phyloP scores from a whole-genome alignment of 495 filamentous ascomycete genomes.

The Astrothelium subdiscretum region DNA sequence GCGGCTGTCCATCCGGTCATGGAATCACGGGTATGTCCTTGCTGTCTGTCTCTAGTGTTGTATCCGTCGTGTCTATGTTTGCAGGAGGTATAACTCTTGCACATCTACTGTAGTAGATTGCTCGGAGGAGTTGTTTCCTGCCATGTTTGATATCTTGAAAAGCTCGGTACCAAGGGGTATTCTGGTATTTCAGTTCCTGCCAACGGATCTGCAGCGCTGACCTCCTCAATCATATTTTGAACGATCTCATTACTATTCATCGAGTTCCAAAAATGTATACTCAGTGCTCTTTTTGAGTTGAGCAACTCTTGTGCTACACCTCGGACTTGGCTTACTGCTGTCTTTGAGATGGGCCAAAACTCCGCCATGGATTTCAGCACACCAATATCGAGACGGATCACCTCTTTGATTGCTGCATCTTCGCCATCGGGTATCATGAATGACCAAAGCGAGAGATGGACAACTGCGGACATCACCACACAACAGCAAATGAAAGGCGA shows the following conservation, averaged over 20 bases:
- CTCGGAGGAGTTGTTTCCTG: neutral
- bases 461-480: slow-evolving; percentile 47
- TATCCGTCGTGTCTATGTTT: slow-evolving; percentile 41
- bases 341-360: slow-evolving; percentile 68
- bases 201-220: too few relatives aligned
- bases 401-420: slow-evolving; percentile 59
- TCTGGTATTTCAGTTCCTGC: too few relatives aligned
- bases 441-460: slow-evolving; percentile 52
- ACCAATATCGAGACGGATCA: slow-evolving; percentile 69
- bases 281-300: slow-evolving; percentile 22
- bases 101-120: neutral
- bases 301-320: slow-evolving; percentile 49
- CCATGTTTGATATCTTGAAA: neutral
- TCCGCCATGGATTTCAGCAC: slow-evolving; percentile 61
- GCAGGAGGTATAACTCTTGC: slow-evolving; percentile 27
- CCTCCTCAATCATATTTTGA: slow-evolving; percentile 16
- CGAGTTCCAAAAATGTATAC: slow-evolving; percentile 19
- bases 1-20: slow-evolving; percentile 49
- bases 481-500: slow-evolving; percentile 86
- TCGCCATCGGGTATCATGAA: slow-evolving; percentile 56
- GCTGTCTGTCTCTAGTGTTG: slow-evolving; percentile 39
- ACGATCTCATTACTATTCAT: slow-evolving; percentile 18
- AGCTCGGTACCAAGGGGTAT: too few relatives aligned
- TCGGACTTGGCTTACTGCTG: slow-evolving; percentile 62
- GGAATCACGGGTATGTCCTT: slow-evolving; percentile 45